phyloP scores from a whole-genome alignment of 176 grass and related monocot species.

The Chloris gayana region DNA sequence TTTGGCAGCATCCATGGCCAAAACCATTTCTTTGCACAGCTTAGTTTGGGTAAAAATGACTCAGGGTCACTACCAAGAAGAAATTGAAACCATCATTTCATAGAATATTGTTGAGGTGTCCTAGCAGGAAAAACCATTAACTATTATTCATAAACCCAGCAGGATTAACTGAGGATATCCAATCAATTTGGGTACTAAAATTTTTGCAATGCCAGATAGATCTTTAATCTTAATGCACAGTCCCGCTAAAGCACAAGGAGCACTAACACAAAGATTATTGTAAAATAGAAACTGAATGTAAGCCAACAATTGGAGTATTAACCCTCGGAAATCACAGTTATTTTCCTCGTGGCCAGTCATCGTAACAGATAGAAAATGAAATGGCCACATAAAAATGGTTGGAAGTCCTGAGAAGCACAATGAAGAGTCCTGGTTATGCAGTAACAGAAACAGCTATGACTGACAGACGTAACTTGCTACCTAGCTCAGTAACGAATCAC shows the following conservation, averaged over 20 bases:
- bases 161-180: neutral
- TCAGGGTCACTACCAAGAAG: slow-evolving; percentile 47
- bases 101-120: slow-evolving; percentile 54
- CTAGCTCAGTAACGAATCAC: neutral
- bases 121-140: neutral
- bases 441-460: neutral
- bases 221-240: neutral
- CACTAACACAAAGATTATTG: neutral
- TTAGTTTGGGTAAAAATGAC: slow-evolving; percentile 88
- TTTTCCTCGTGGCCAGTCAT: neutral
- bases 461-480: neutral
- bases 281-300: neutral
- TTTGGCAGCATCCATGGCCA: slow-evolving; percentile 85
- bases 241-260: neutral
- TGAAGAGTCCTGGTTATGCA: neutral
- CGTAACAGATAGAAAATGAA: neutral
- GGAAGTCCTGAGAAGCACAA: neutral
- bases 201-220: neutral
- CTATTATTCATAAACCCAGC: neutral
- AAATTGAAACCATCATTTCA: slow-evolving; percentile 79
- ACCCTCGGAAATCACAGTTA: neutral
- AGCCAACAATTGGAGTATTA: neutral
- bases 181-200: neutral
- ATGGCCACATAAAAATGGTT: neutral
- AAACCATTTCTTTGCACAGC: slow-evolving; percentile 95